Percentiles rank a stretch among this genome's conserved stretches.
Evolutionary conservation across 1,139 yeast genomes (phyloP).

Genomic region (Candida sp.): DNA sequence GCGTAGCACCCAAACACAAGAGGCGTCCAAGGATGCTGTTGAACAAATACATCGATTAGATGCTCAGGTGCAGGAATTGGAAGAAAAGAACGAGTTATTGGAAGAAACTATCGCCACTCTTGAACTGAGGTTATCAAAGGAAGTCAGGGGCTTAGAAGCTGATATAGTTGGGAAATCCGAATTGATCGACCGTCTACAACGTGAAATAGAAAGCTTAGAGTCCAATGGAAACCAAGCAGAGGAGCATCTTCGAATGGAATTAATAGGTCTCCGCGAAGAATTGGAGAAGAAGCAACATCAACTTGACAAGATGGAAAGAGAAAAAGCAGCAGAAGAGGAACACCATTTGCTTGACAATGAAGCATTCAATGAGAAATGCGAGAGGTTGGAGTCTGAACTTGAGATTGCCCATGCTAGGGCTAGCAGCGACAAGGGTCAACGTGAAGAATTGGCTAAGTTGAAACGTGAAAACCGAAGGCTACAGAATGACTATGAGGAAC

Average conservation of each 20-base stretch:
- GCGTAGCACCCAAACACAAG: background rate
- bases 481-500: background rate
- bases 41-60: background rate
- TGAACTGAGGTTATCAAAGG: background rate
- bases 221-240: constrained; percentile 1
- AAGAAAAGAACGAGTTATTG: background rate
- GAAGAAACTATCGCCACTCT: background rate
- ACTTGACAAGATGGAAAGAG: background rate
- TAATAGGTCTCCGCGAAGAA: background rate
- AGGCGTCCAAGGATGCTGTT: background rate
- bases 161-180: constrained; percentile 1
- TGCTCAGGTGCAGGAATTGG: background rate
- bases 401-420: background rate
- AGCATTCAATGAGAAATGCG: background rate
- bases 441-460: background rate
- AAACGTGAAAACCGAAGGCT: background rate
- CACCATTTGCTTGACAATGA: background rate
- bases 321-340: background rate
- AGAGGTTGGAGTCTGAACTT: background rate
- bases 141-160: background rate
- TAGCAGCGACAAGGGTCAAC: background rate
- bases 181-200: background rate
- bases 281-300: background rate
- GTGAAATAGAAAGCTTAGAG: background rate
- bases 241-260: background rate